These are phyloP conservation scores for Rhizopus sp. DNA, from an alignment of 371 early-diverging fungal species.

Conservation along the genomic window DNA sequence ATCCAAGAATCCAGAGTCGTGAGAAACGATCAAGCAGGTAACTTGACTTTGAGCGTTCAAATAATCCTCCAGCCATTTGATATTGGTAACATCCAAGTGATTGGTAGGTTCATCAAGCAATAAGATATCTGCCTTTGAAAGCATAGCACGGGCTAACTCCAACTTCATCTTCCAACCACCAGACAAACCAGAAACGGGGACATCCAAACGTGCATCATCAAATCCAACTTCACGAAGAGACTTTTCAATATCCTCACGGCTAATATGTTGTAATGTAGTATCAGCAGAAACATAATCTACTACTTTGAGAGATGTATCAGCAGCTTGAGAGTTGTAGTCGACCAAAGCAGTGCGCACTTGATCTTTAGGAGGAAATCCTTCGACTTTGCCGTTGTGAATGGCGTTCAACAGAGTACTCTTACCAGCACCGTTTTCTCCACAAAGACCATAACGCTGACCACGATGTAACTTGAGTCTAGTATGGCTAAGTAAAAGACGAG, in stretches of 20 bases:
- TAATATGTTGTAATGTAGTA: slow-evolving; percentile 43
- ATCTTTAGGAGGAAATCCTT: slow-evolving; percentile 76
- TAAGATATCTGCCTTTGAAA: slow-evolving; percentile 87
- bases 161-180: slow-evolving; percentile 94
- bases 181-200: slow-evolving; percentile 67
- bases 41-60: slow-evolving; percentile 92
- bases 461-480: slow-evolving; percentile 77
- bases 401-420: slow-evolving; percentile 91
- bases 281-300: slow-evolving; percentile 65
- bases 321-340: slow-evolving; percentile 76
- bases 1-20: slow-evolving; percentile 97
- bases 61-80: slow-evolving; percentile 94
- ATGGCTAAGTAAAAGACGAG: slow-evolving; percentile 79
- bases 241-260: slow-evolving; percentile 56
- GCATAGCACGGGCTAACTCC: slow-evolving; percentile 81
- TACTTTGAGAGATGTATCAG: slow-evolving; percentile 63
- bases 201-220: slow-evolving; percentile 56
- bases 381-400: slow-evolving; percentile 71
- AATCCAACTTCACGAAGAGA: slow-evolving; percentile 68
- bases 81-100: slow-evolving; percentile 89
- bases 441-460: slow-evolving; percentile 81
- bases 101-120: slow-evolving; percentile 98
- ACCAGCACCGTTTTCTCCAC: slow-evolving; percentile 91
- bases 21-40: slow-evolving; percentile 97
- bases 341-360: slow-evolving; percentile 71